Conservation (phyloP, 2,329 filamentous ascomycete species). For the Anthostomella pinea region DNA sequence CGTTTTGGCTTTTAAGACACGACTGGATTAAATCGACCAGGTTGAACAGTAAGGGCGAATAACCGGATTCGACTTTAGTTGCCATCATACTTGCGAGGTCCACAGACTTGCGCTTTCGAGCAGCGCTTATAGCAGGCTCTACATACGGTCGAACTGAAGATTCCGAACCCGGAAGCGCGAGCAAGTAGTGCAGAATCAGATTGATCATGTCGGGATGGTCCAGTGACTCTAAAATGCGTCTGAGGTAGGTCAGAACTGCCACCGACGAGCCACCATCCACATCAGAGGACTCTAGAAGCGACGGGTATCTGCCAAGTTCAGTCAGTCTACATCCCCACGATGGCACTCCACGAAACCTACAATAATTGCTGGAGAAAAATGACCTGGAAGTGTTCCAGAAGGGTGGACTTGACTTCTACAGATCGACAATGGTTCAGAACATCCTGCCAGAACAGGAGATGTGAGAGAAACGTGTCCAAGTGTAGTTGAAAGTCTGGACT, state of each 20-base stretch:
- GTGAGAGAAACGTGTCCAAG: slow-evolving; percentile 89
- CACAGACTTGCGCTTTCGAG: slow-evolving; percentile 83
- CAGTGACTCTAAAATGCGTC: slow-evolving; percentile 83
- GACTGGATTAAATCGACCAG: slow-evolving; percentile 86
- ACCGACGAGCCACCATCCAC: slow-evolving; percentile 95
- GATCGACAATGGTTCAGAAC: slow-evolving; percentile 94
- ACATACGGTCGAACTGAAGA: slow-evolving; percentile 35
- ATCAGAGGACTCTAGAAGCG: slow-evolving; percentile 92
- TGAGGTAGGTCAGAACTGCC: slow-evolving; percentile 89
- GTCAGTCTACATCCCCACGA: background rate
- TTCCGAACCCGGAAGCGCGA: slow-evolving; percentile 68
- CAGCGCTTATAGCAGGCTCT: slow-evolving; percentile 59
- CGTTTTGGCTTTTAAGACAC: slow-evolving; percentile 78
- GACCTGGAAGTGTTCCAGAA: slow-evolving; percentile 95
- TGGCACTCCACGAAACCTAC: slow-evolving; percentile 46
- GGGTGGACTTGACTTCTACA: slow-evolving; percentile 83
- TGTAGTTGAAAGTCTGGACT: slow-evolving; percentile 77
- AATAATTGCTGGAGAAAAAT: slow-evolving; percentile 92
- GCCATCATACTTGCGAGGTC: slow-evolving; percentile 80
- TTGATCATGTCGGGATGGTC: slow-evolving; percentile 94
- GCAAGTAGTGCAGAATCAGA: slow-evolving; percentile 86
- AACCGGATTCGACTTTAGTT: slow-evolving; percentile 67
- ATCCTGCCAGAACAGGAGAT: slow-evolving; percentile 97
- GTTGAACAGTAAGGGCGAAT: slow-evolving; percentile 86
- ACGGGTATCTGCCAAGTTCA: slow-evolving; percentile 69